Base-by-base conservation (phyloP, 495 filamentous ascomycete genomes). In the Aspergillus incahuasiensis region DNA sequence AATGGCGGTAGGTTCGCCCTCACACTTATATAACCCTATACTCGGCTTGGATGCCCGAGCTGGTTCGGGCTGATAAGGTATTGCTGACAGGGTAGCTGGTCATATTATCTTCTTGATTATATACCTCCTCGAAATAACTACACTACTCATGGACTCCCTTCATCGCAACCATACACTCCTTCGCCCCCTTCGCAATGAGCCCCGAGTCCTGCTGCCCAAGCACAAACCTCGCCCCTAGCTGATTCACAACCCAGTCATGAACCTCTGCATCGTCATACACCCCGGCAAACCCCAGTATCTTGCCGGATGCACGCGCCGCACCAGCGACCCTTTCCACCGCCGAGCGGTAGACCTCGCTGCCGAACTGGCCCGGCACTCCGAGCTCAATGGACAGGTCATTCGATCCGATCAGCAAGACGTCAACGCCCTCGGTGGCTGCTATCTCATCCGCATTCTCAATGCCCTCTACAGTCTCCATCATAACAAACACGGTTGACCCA, bases 401-500 rank as follows among this genome's bases (percentile, higher is more conserved):
- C 0, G 68, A 66, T 12, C 68, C 66, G n/a, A 71, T 49, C 32
- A 71, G 51, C n/a, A 69, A 52, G 0, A 55, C 64, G 43, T 71
- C 68, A 6, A 71, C 66, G 16, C 64, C 62, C 4, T 69, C 66
- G 19, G 66, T 38, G 0, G 64, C 62, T 16, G 63, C 50, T 30
- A 65, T 62, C 30, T 71, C 68, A 12, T 71, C 68, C 13, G 57
- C 62, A 1, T 63, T 28, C 13, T 66, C 66, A 13, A 71, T 62
- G 15, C 63, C 66, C 20, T 22, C 51, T 6, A 59, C 62, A 0
- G 68, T 69, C 53, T 71, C 68, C 57, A 71, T 68, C 68, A 71
- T 71, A 45, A 71, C 66, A 5, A 67, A 21, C 66, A 69, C 68
- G 0, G 64, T 65, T n/a, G n/a, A n/a, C n/a, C n/a, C n/a, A n/a